Base-by-base conservation (phyloP, 1,139 yeast genomes). In the Kurtzmaniella quercitrusa region DNA sequence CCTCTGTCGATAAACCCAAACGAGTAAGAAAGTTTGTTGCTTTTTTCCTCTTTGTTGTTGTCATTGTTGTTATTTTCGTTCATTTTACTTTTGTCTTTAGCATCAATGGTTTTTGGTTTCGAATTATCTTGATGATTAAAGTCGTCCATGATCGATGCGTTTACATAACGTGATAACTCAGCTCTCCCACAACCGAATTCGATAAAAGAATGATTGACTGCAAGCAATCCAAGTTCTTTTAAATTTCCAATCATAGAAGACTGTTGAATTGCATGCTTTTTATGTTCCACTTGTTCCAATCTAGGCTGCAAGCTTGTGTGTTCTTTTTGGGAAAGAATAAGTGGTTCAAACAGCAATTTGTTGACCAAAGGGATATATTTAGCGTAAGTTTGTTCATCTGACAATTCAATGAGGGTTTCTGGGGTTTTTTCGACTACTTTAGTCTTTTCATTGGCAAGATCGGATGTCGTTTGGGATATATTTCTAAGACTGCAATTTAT, bases 121-220 rank as follows among this genome's bases (percentile, higher is more conserved):
- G 30, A 16, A 15, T 28, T 28, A 5, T 18, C 15, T 5, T 22
- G n/a, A 17, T 21, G 20, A 6, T 33, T 26, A 36, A 52, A 40
- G 53, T 65, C 68, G 21, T 54, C 51, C 2, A 65, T 38, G 8
- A 76, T 59, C 40, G 84, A 75, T 44, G 70, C 63, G 46, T 76
- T 71, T n/a, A 88, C 68, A 53, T 79, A 86, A 46, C 95, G 64
- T 0, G 91, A 78, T 20, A 89, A 71, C 57, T 89, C 97, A 1
- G 86, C 96, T 47, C 91, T 77, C 0, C 97, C 97, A 58, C 95
- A 86, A 0, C 97, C 97, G 66, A 88, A 88, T 59, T 89, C 97
- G 20, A 86, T 59, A 53, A 82, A 78, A 41, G 74, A 65, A 34
- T 57, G 54, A 3, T 65, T 53, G 2, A 59, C 39, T 1, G 64